phyloP scores from a whole-genome alignment of 108 stramenopile genomes.

The Stephanodiscus triporus region DNA sequence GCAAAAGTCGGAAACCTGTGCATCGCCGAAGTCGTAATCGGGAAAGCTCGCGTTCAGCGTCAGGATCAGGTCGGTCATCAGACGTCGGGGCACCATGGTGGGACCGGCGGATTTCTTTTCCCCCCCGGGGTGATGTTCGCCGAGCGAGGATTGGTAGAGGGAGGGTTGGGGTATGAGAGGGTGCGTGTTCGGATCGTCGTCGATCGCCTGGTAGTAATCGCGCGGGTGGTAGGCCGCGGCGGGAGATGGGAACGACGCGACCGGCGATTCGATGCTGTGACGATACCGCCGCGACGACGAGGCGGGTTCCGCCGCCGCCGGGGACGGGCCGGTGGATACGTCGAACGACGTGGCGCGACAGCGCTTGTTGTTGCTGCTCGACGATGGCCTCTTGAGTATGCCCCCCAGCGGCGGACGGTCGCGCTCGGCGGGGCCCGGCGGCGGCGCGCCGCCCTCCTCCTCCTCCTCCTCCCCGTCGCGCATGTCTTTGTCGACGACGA shows the following conservation, averaged over 20 bases:
- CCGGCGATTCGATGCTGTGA: conserved; percentile 5
- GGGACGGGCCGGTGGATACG: conserved; percentile 44
- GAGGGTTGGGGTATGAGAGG: conserved; percentile 50
- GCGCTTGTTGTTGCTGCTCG: conserved; percentile 39
- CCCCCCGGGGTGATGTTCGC: conserved; percentile 43
- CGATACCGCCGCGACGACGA: conserved; percentile 7
- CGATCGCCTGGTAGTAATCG: neutral
- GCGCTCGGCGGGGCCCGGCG: conserved; percentile 1
- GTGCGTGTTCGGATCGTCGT: conserved; percentile 37
- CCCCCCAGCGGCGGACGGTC: conserved; percentile 32
- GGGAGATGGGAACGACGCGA: neutral
- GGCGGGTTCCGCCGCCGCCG: neutral
- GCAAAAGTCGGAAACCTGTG: conserved; percentile 79
- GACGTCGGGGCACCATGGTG: conserved; percentile 74
- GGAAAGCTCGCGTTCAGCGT: conserved; percentile 94
- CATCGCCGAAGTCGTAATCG: conserved; percentile 91
- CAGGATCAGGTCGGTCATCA: conserved; percentile 91
- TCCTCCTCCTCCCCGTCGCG: neutral
- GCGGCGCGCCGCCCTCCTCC: too few relatives aligned
- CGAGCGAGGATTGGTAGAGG: conserved; percentile 52
- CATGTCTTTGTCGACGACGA: neutral
- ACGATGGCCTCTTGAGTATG: conserved; percentile 31
- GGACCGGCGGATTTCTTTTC: conserved; percentile 14
- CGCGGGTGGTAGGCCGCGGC: neutral
- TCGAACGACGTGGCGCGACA: conserved; percentile 49